Base-by-base conservation (phyloP, 2,329 filamentous ascomycete species). In the Penicillium expansum region DNA sequence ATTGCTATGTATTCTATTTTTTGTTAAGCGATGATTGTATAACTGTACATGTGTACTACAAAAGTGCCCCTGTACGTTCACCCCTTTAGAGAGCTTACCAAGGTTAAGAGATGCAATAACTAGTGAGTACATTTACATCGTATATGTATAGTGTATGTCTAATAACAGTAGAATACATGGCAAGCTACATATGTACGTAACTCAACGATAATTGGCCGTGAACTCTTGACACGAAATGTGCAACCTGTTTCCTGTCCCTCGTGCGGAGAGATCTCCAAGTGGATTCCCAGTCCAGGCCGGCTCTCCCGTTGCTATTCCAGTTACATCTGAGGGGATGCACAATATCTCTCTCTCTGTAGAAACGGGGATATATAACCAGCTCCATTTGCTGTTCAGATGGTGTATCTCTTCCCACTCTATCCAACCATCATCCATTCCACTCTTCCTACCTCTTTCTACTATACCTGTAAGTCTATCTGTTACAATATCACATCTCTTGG, bases 261-360 rank as follows among this genome's bases (percentile, higher is more conserved):
- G 20, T 57, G 55, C 55, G 55, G 55, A 47, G 55, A 57, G 51
- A 37, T 48, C 42, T 47, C 54, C 54, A 37, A 56, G 20, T 56
- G 54, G 41, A 44, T 24, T 22, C 4, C 2, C 29, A 32, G n/a
- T 32, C 5, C 5, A 42, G 43, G 13, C 44, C 20, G 20, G 1
- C 5, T 35, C 9, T n/a, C 14, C 30, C 30, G 30, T 33, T 24
- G 6, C 30, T 33, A n/a, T 33, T 22, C n/a, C 16, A 16, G 13
- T 32, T 16, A 35, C 39, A n/a, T 29, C n/a, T 52, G 50, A 52
- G 50, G 50, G 50, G 50, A 47, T 20, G 20, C 3, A 35, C 33
- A 33, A 27, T 24, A 3, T 18, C n/a, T 27, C 10, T 48, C 16
- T 38, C 7, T 14, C n/a, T 39, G 44, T 24, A 24, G 24, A 24